Base-by-base conservation (phyloP, 1,139 yeast species). In the Kurtzmaniella quercitrusa region DNA sequence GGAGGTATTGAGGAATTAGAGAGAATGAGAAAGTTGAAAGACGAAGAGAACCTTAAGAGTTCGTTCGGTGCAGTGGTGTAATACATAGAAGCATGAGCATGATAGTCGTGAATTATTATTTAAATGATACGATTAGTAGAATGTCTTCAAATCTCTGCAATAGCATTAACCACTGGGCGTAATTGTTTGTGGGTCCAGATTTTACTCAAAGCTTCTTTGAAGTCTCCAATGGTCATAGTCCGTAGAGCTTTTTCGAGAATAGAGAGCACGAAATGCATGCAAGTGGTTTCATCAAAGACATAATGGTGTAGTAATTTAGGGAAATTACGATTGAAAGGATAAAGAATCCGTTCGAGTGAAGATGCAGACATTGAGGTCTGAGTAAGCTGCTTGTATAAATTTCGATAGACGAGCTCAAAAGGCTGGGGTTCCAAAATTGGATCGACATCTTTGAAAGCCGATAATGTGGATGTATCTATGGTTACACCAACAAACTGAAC, bases 1-100 rank as follows among this genome's bases (percentile, higher is more conserved):
- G 98, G 97, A 2, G 97, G 98, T 2, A 76, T 89, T 33, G 94
- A 84, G 47, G 97, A 89, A 52, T 68, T 88, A 16, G 98, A 91
- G 54, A 72, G 88, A 45, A 56, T 73, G 41, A 71, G 96, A 49
- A 74, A 71, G 53, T 65, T 75, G 47, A 83, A 84, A 47, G 96
- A 91, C 61, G 76, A 71, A 41, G 83, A 82, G 50, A 84, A 84
- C 54, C 60, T 84, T 46, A 80, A 81, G 52, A 77, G 64, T 47
- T 58, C 71, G 2, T 60, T 68, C 44, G 74, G 74, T 1, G 40
- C 16, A 8, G 22, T 34, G 5, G 18, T 30, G 18, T 30, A 14
- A 30, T 28, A 28, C 12, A 28, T 28, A 5, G 15, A 30, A 14
- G 18, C 15, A 9, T 12, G 30, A 21, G 6, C 11, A 7, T 9